phyloP scores from a whole-genome alignment of 2,329 filamentous ascomycete genomes.

The Penicillium sp. region DNA sequence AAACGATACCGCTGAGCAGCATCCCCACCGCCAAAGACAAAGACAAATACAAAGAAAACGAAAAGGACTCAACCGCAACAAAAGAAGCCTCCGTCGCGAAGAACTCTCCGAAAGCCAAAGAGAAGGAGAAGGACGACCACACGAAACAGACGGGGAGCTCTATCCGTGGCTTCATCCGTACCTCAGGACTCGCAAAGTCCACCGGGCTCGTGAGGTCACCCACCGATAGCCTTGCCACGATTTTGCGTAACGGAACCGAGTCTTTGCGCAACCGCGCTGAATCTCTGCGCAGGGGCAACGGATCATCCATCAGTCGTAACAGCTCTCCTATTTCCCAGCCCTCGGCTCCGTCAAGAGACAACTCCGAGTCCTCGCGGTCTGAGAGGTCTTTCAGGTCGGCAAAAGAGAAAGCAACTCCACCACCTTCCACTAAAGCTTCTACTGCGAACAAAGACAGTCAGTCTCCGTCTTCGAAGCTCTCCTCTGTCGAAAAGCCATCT shows the following conservation, averaged over 20 bases:
- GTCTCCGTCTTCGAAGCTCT: background rate
- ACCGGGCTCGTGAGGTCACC: constrained; percentile 25
- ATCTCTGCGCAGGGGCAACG: constrained; percentile 17
- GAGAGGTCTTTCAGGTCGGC: constrained; percentile 17
- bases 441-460: constrained; percentile 3
- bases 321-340: constrained; percentile 10
- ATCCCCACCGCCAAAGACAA: constrained; percentile 12
- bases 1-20: constrained; percentile 11
- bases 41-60: constrained; percentile 7
- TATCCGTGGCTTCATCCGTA: constrained; percentile 39
- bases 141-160: constrained; percentile 15
- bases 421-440: constrained; percentile 8
- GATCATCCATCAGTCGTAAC: constrained; percentile 16
- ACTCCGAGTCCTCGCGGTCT: constrained; percentile 22
- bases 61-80: constrained; percentile 1
- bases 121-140: constrained; percentile 4
- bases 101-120: background rate
- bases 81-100: background rate
- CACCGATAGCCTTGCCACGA: constrained; percentile 23
- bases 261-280: constrained; percentile 22
- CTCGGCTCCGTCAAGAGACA: constrained; percentile 16
- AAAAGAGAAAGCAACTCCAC: constrained; percentile 9
- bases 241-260: constrained; percentile 20
- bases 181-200: constrained; percentile 27
- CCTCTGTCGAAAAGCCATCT: constrained; percentile 1